Evolutionary conservation across 1,139 yeast species (phyloP), one percentile per base, ranked within the genome.

Genomic region (Scheffersomyces titani): DNA sequence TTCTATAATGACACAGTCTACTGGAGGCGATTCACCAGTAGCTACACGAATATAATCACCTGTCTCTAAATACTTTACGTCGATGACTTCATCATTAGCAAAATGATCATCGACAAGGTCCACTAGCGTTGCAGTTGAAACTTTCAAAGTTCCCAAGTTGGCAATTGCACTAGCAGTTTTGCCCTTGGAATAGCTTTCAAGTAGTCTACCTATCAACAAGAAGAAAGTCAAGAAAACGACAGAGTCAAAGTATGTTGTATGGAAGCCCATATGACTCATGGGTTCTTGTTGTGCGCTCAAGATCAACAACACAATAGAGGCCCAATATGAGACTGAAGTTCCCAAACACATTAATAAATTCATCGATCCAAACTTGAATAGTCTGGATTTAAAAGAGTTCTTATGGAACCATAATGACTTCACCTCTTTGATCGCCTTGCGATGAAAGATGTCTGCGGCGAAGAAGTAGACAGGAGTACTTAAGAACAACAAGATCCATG

Each of bases 281-380:
- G 70, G 65, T 5, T 68, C 57, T 24, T 78, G 74, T 40, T 65
- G 68, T 0, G 90, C 81, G 48, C 87, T 78, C 21, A 88, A 65
- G 1, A 73, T 77, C 30, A 89, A 71, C 52, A 88, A 71, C 0
- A 81, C 87, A 53, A 89, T 80, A 66, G 92, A 86, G 2, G 92
- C 84, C 70, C 88, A 80, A 67, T 89, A 89, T 0, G 94, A 84
- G 36, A 89, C 85, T 0, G 89, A 74, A 0, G 94, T 89, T 18
- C 96, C 96, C 53, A 89, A 71, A 54, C 85, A 79, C 87, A 89
- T 87, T 61, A 88, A 77, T 63, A 88, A 70, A 67, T 84, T 89
- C 96, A 89, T 89, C 1, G 92, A 87, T 0, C 96, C 96, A 71
- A 89, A 89, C 63, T 81, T 82, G 65, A 89, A 81, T 6, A 89